A percentile compares a stretch with the other conserved stretches of the same genome.
These are phyloP conservation scores for Yamagishiella unicocca DNA, from an alignment of 139 green algal genomes.

Conservation along the genomic window DNA sequence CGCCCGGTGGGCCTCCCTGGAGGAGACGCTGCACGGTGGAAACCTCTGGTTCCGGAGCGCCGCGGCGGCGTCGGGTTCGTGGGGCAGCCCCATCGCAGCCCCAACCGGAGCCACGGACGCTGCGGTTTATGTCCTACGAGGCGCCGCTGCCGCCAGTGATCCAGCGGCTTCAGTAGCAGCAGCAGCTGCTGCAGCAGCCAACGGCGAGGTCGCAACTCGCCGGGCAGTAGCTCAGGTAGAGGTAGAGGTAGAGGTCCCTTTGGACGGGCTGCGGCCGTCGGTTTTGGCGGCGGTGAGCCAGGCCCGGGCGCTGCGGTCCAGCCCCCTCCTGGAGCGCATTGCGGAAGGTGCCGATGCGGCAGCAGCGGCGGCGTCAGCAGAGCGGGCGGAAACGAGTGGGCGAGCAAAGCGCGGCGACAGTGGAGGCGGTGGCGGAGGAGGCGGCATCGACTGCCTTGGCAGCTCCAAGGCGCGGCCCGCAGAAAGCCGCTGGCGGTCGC, in stretches of 20 bases:
- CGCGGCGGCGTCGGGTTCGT: neutral
- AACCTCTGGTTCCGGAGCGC: neutral
- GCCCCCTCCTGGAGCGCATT: neutral
- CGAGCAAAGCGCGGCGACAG: neutral
- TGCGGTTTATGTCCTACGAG: no score
- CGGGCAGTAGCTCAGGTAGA: no score
- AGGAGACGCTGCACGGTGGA: slow-evolving; percentile 8
- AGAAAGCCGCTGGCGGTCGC: neutral
- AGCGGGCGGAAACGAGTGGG: neutral
- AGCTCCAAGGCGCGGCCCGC: neutral
- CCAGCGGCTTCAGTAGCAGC: neutral
- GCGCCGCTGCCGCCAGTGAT: neutral
- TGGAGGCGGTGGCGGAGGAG: neutral
- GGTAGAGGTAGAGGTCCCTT: neutral
- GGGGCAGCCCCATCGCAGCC: neutral
- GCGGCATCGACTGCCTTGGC: neutral
- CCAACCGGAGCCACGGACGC: no score
- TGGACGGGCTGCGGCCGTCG: neutral
- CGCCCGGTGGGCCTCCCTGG: neutral
- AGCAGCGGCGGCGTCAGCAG: neutral
- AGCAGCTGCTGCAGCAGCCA: neutral
- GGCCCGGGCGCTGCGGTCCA: neutral
- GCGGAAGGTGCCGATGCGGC: neutral
- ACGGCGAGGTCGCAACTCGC: neutral
- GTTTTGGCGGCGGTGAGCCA: neutral